Evolutionary conservation across 805 yeast genomes (phyloP), one percentile per base, ranked within the genome.

Genomic region (Starmerella potacharoeniae): DNA sequence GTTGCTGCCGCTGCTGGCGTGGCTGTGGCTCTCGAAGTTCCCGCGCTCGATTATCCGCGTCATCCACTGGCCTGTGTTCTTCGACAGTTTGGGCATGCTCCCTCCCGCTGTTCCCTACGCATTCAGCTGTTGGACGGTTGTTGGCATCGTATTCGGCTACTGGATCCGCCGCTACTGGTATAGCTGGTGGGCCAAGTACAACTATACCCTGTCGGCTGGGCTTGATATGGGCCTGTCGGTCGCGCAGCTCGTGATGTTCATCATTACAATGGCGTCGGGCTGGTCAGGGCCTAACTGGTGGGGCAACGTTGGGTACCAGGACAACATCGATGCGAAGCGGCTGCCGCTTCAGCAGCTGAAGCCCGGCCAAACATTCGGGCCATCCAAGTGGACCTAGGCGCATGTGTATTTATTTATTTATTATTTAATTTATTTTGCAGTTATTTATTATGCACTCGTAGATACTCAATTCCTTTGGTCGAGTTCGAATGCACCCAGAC

Each of bases 61-160:
- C 59, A 69, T 82, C 61, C 83, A 82, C 57, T 83, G 86, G 66
- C 86, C 89, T 0, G 81, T 83, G 10, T 82, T 86, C 53, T 76
- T 85, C 62, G 71, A 76, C 17, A 76, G 79, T 6, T 68, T 78
- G n/a, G 82, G 82, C 46, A 73, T 75, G 60, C 79, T 83, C 62
- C 90, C 91, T 14, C 90, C 91, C 43, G 83, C 86, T 40, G 81
- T 88, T 5, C 81, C 85, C 33, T 82, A 81, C 66, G 82, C 81
- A 66, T 82, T 81, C 67, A 75, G 78, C 35, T 68, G 79, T 7
- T 82, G 77, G 70, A 76, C 81, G 58, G 65, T 73, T 37, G 72
- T 78, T 42, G 84, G 86, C 5, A 75, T 74, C 58, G 51, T 73
- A 5, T 83, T 83, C 70, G 80, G 80, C 71, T 80, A 75, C 68